These are phyloP conservation scores for Nicotiana benthamiana DNA, from an alignment of 257 asterid species.

Conservation along the genomic window DNA sequence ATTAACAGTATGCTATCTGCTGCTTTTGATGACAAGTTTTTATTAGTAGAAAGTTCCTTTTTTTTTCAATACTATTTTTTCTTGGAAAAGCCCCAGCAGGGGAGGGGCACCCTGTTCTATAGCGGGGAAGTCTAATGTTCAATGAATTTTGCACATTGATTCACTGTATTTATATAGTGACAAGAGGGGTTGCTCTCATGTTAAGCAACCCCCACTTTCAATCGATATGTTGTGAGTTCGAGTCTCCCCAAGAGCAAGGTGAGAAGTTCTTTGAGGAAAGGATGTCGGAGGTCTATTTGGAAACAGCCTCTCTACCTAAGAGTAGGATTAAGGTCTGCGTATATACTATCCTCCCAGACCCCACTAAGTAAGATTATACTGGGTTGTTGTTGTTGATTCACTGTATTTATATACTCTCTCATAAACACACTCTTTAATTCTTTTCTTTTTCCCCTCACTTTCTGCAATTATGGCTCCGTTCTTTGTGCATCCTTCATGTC, in stretches of 20 bases:
- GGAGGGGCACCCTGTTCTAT: neutral
- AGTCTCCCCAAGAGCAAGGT: too few species aligned
- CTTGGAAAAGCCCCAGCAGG: slow-evolving; percentile 12
- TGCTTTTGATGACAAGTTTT: neutral
- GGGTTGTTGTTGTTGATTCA: too few species aligned
- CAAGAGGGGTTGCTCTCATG: too few species aligned
- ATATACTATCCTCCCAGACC: too few species aligned
- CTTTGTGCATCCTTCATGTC: slow-evolving; percentile 7
- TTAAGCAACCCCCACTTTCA: too few species aligned
- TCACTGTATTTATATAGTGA: neutral
- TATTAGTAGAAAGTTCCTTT: neutral
- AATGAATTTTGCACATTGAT: slow-evolving; percentile 14
- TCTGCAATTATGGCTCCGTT: neutral
- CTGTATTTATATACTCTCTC: neutral
- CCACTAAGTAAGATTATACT: too few species aligned
- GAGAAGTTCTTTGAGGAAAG: too few species aligned
- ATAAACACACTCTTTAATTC: neutral
- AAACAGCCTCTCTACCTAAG: too few species aligned
- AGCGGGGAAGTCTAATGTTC: slow-evolving; percentile 2
- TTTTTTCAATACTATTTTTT: neutral
- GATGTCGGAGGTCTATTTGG: too few species aligned
- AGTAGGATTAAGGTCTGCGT: too few species aligned
- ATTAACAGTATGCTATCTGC: neutral
- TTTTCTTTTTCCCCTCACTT: neutral
- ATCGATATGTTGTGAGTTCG: too few species aligned